phyloP scores from a whole-genome alignment of 2,329 filamentous ascomycete genomes.

The Chaetothyriales sp. region DNA sequence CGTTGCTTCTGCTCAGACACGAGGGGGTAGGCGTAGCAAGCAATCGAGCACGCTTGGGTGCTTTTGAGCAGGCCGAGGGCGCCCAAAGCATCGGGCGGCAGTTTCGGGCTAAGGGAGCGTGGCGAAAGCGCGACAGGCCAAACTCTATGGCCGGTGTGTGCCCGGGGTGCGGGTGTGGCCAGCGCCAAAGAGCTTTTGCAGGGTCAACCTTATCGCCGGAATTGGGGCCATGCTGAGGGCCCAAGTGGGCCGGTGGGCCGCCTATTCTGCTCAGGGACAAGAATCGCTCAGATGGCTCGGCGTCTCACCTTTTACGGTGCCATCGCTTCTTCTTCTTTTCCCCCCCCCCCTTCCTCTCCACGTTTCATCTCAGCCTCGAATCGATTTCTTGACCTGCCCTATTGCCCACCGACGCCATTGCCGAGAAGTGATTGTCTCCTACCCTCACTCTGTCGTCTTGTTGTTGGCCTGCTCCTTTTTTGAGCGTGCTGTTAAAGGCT shows the following conservation, averaged over 20 bases:
- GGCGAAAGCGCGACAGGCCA: neutral
- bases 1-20: neutral
- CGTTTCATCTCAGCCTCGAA: neutral
- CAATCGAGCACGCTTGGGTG: too few species aligned
- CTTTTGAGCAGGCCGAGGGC: neutral
- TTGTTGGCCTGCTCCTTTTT: neutral
- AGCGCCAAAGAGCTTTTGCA: neutral
- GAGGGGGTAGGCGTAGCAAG: neutral
- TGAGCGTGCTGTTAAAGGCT: neutral
- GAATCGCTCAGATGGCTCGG: neutral
- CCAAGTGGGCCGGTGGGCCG: neutral
- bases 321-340: neutral
- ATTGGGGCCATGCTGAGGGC: neutral
- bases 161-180: neutral
- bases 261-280: neutral
- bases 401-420: neutral
- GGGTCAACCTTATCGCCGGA: neutral
- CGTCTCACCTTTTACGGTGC: neutral
- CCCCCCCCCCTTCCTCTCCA: neutral
- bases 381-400: neutral
- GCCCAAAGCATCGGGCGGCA: neutral
- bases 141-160: neutral
- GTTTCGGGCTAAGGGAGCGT: neutral
- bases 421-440: conserved; percentile 2
- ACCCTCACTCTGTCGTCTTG: conserved; percentile 1